phyloP scores from a whole-genome alignment of 177 flowering plant genomes.

The Vitis hybrid region DNA sequence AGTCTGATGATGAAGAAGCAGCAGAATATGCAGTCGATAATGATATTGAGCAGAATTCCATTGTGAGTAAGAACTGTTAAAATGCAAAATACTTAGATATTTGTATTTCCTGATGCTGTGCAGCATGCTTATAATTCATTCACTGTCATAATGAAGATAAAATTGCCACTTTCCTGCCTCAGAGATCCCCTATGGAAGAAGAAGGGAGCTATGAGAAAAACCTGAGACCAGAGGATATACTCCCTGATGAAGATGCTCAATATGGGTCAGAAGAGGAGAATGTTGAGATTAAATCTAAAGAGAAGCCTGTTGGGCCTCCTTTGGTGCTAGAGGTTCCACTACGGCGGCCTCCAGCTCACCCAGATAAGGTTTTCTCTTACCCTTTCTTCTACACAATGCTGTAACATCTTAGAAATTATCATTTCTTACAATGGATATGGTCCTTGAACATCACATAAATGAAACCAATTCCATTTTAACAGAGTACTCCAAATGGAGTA shows the following conservation, averaged over 20 bases:
- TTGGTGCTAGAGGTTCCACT: slow-evolving; percentile 86
- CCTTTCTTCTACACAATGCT: neutral
- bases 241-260: slow-evolving; percentile 76
- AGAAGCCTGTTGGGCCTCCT: slow-evolving; percentile 94
- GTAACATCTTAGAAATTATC: neutral
- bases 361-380: slow-evolving; percentile 57
- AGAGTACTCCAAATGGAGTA: no score
- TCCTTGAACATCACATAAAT: neutral
- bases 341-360: slow-evolving; percentile 74
- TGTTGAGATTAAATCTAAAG: slow-evolving; percentile 59
- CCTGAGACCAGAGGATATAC: slow-evolving; percentile 79
- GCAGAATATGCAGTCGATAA: slow-evolving; percentile 62
- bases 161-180: neutral
- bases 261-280: slow-evolving; percentile 90
- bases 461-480: neutral
- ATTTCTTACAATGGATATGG: neutral
- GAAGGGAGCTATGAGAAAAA: slow-evolving; percentile 72
- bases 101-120: neutral
- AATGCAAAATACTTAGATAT: neutral
- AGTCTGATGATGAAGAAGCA: slow-evolving; percentile 90
- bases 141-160: no score
- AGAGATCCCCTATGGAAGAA: slow-evolving; percentile 83
- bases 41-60: slow-evolving; percentile 58
- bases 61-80: slow-evolving; percentile 31
- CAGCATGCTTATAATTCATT: neutral